These are phyloP conservation scores for Bryopsis sp. DNA, from an alignment of 139 green algal species.

Conservation along the genomic window DNA sequence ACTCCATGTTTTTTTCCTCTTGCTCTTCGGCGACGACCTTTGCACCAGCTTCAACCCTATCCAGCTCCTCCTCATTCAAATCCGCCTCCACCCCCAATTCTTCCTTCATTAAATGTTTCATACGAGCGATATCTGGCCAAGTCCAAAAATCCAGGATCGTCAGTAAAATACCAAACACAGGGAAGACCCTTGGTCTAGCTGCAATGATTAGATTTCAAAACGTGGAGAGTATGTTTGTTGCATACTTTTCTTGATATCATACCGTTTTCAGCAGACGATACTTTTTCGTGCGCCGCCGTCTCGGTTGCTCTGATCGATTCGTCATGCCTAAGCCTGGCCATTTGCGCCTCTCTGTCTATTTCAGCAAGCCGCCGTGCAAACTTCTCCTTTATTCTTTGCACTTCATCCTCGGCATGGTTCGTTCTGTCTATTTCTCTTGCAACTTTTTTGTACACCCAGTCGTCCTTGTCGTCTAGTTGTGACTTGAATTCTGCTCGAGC, in stretches of 20 bases:
- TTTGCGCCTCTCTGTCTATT: neutral
- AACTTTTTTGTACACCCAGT: constrained; percentile 14
- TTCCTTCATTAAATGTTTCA: neutral
- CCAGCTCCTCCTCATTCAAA: constrained; percentile 15
- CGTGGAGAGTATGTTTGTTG: too few relatives aligned
- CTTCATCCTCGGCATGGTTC: neutral
- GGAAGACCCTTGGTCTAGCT: too few relatives aligned
- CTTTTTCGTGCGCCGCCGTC: neutral
- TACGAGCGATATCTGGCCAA: neutral
- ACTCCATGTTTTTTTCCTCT: neutral
- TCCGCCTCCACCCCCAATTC: neutral
- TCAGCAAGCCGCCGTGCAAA: neutral
- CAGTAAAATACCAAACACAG: too few relatives aligned
- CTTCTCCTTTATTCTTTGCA: constrained; percentile 9
- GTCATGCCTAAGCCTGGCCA: neutral
- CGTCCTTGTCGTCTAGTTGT: neutral
- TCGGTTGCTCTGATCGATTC: neutral
- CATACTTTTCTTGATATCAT: neutral
- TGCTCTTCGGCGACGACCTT: neutral
- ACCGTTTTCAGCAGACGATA: neutral
- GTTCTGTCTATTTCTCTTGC: constrained; percentile 9
- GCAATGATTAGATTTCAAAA: too few relatives aligned
- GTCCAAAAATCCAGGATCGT: neutral
- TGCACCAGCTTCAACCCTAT: neutral
- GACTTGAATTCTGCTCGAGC: neutral